A percentile compares a stretch with the other conserved stretches of the same genome.
phyloP scores from a whole-genome alignment of 768 basidiomycete genomes.

The Ramaria sp. region DNA sequence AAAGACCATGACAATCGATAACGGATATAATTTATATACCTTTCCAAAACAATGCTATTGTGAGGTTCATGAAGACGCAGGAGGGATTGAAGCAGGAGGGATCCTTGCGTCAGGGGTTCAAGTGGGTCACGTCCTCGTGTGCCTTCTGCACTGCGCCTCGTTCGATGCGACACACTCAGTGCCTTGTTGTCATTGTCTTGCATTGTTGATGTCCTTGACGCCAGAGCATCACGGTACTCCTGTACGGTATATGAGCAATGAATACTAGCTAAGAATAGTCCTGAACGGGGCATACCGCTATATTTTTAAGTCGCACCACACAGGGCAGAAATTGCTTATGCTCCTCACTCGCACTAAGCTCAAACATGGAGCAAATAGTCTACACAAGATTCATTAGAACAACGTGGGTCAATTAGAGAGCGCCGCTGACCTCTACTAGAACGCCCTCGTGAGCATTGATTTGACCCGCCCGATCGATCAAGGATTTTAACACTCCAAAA shows the following conservation, averaged over 20 bases:
- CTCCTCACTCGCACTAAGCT: conserved; percentile 38
- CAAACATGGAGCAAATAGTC: conserved; percentile 54
- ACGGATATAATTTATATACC: conserved; percentile 31
- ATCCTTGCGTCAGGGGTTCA: conserved; percentile 74
- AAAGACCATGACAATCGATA: not conserved
- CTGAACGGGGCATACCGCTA: conserved; percentile 31
- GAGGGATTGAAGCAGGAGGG: conserved; percentile 75
- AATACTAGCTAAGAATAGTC: not conserved
- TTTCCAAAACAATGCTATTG: conserved; percentile 57
- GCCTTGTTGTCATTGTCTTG: conserved; percentile 5
- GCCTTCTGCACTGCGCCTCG: conserved; percentile 14
- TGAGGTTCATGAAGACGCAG: conserved; percentile 58
- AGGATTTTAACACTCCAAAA: conserved; percentile 67
- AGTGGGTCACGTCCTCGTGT: conserved; percentile 26
- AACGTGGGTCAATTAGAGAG: not conserved
- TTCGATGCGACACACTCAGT: not conserved
- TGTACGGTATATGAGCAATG: not conserved
- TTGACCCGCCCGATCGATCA: conserved; percentile 54
- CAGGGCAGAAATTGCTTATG: conserved; percentile 53
- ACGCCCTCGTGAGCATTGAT: conserved; percentile 37
- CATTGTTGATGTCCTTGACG: conserved; percentile 16
- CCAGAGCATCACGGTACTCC: not conserved
- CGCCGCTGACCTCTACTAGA: conserved; percentile 44
- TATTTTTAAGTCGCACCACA: conserved; percentile 42
- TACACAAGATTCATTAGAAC: conserved; percentile 18